A percentile compares a stretch with the other conserved stretches of the same genome.
Conservation (phyloP, 2,329 filamentous ascomycete species). For the Alternaria burnsii region DNA sequence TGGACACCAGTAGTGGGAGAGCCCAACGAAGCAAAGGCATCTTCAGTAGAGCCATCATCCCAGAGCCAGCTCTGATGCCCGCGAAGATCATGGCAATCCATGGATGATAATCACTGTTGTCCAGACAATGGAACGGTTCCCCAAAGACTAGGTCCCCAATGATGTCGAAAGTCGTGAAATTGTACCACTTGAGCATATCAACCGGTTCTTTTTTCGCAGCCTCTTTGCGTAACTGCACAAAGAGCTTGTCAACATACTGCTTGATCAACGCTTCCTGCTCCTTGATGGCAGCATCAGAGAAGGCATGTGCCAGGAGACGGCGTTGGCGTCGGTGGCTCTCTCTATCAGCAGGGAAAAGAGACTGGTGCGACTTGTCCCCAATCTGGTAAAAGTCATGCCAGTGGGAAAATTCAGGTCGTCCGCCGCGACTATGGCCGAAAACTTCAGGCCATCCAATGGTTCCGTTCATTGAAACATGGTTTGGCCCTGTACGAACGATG, state of each 20-base stretch:
- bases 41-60: neutral
- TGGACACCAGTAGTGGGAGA: neutral
- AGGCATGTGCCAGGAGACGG: conserved; percentile 43
- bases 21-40: conserved; percentile 1
- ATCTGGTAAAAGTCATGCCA: neutral
- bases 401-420: neutral
- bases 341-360: conserved; percentile 19
- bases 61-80: neutral
- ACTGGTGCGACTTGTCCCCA: conserved; percentile 4
- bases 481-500: conserved; percentile 18
- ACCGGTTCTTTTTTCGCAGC: neutral
- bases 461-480: conserved; percentile 15
- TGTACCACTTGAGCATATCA: conserved; percentile 38
- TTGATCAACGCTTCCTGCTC: conserved; percentile 47
- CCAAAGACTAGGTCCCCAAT: conserved; percentile 55
- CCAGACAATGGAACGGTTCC: conserved; percentile 49
- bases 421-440: conserved; percentile 33
- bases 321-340: conserved; percentile 41
- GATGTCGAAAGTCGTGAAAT: conserved; percentile 53
- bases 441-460: conserved; percentile 51
- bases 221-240: neutral
- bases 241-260: conserved; percentile 36
- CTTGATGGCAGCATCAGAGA: conserved; percentile 47
- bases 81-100: conserved; percentile 35
- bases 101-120: conserved; percentile 39